Evolutionary conservation across 78 protist species (phyloP).

Genomic region (Blattamonas nauphoetae): DNA sequence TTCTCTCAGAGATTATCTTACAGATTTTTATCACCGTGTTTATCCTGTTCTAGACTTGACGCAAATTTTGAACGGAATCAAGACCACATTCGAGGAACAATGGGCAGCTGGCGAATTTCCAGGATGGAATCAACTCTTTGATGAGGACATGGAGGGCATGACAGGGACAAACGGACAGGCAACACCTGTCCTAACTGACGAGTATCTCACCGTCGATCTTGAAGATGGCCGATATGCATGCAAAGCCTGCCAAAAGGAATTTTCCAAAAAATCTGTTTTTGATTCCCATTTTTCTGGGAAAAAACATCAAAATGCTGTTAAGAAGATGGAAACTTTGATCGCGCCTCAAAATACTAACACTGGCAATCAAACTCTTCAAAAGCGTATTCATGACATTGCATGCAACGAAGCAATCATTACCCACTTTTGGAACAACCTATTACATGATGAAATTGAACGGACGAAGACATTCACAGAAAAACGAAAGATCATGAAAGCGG

Average conservation of each 20-base stretch:
- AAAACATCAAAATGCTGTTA: constrained; percentile 1
- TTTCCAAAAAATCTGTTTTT: constrained; percentile 49
- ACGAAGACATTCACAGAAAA: background rate
- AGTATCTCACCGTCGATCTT: background rate
- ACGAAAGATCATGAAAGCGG: constrained; percentile 16
- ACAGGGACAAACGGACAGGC: background rate
- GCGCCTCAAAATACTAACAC: background rate
- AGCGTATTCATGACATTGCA: background rate
- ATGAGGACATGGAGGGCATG: background rate
- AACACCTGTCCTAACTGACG: too few species aligned
- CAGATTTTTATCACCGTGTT: background rate
- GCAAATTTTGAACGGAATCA: background rate
- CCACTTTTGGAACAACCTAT: background rate
- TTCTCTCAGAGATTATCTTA: background rate
- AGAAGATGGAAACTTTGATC: background rate
- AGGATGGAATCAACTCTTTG: background rate
- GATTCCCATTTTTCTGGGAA: constrained; percentile 52
- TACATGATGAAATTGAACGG: constrained; percentile 14
- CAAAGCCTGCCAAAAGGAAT: constrained; percentile 38
- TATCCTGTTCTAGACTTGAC: background rate
- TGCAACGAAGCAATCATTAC: background rate
- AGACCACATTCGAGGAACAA: background rate
- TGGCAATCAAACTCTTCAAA: background rate
- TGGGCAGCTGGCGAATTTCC: background rate
- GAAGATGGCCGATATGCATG: constrained; percentile 20